These are phyloP conservation scores for Microbotryomycetes sp. DNA, from an alignment of 1,284 basidiomycete species.

Conservation along the genomic window DNA sequence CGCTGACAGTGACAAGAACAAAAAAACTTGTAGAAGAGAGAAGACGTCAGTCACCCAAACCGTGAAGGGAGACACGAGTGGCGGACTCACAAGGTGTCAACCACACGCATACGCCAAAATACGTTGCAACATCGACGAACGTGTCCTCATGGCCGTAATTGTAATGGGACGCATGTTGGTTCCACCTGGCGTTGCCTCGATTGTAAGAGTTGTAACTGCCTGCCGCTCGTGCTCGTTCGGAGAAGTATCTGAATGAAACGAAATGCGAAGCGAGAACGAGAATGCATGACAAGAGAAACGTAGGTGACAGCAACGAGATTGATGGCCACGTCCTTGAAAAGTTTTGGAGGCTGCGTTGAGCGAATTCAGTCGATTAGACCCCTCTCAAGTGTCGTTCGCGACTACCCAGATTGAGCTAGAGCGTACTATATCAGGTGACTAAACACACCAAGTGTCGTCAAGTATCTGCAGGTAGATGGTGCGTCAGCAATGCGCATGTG, in stretches of 20 bases:
- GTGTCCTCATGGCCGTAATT: slow-evolving; percentile 37
- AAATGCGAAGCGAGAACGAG: slow-evolving; percentile 85
- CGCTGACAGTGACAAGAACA: slow-evolving; percentile 87
- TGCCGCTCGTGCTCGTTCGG: slow-evolving; percentile 50
- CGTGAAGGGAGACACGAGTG: not conserved
- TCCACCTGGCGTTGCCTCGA: not conserved
- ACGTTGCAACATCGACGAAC: slow-evolving; percentile 83
- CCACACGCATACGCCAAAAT: slow-evolving; percentile 91
- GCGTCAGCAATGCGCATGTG: slow-evolving; percentile 2
- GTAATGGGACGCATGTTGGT: slow-evolving; percentile 4
- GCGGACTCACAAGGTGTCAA: slow-evolving; percentile 43
- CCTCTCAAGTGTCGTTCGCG: too few relatives aligned
- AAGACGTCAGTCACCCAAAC: not conserved
- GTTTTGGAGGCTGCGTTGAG: slow-evolving; percentile 53
- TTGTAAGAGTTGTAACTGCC: slow-evolving; percentile 9
- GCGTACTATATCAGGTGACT: slow-evolving; percentile 69
- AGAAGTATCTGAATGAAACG: slow-evolving; percentile 88
- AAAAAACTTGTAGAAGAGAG: slow-evolving; percentile 61
- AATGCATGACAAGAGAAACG: slow-evolving; percentile 74
- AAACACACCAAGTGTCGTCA: slow-evolving; percentile 66
- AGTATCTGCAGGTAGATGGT: slow-evolving; percentile 38
- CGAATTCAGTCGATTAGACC: not conserved
- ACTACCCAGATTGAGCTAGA: not conserved
- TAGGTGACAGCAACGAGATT: slow-evolving; percentile 74
- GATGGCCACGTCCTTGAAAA: slow-evolving; percentile 81